phyloP scores from a whole-genome alignment of 2,329 filamentous ascomycete genomes.

The Botrytis medusae region DNA sequence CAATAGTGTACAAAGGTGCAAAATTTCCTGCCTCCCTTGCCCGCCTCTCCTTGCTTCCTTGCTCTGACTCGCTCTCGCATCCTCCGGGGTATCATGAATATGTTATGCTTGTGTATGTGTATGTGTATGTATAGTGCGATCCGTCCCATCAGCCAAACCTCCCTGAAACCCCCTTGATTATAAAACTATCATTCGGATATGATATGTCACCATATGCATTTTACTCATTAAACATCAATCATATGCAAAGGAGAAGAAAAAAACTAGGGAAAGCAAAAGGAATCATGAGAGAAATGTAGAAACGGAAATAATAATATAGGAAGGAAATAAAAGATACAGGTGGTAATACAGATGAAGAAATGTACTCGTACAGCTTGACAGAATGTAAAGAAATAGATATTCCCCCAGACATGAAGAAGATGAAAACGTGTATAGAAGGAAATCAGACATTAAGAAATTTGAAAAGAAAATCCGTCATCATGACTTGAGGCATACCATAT shows the following conservation, averaged over 20 bases:
- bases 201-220: slow-evolving; percentile 15
- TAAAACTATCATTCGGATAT: not conserved
- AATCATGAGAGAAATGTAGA: not conserved
- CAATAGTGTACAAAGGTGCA: slow-evolving; percentile 12
- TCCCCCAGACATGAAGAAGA: not conserved
- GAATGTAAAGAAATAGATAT: not conserved
- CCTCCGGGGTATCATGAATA: slow-evolving; percentile 16
- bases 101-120: slow-evolving; percentile 13
- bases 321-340: not conserved
- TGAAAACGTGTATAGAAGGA: slow-evolving; percentile 1
- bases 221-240: slow-evolving; percentile 17
- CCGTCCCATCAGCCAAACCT: slow-evolving; percentile 6
- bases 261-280: not conserved
- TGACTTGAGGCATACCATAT: slow-evolving; percentile 12
- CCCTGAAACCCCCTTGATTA: not conserved
- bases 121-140: not conserved
- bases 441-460: not conserved
- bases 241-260: not conserved
- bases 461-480: slow-evolving; percentile 8
- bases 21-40: not conserved
- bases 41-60: not conserved
- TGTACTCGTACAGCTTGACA: not conserved
- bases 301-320: not conserved
- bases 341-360: slow-evolving; percentile 6
- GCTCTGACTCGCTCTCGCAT: not conserved